Evolutionary conservation across 129 eudicot species (phyloP), one percentile per base, ranked within the genome.

Genomic region (Daucus carota): DNA sequence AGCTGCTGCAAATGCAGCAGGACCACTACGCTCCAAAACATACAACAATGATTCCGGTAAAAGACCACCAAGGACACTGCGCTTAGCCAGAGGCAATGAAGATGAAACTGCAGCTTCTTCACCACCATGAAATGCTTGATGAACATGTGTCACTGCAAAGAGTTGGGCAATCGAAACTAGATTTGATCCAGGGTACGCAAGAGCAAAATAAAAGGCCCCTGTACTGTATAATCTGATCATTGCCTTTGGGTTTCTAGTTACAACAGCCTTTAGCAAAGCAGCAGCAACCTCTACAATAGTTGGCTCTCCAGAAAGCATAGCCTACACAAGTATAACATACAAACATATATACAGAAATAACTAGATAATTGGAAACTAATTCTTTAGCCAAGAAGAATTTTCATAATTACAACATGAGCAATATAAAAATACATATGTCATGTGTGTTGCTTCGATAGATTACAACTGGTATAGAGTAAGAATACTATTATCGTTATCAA

Each of bases 61-160:
- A 79, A 94, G 97, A 65, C 99, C 99, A 40, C 99, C 99, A 52
- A 94, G 81, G 46, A 94, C 99, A 81, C 99, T 94, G 41, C 96
- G 92, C 77, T 94, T 94, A 34, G 99, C 99, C 81, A 94, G 81
- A 60, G 99, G 99, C 80, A 94, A 77, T 48, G 99, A 94, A 22
- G 99, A 89, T 62, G 99, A 89, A 78, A 94, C 97, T 69, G 99
- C 93, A 68, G 99, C 99, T 80, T 94, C 99, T 83, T 94, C 99
- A 57, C 99, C 99, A 29, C 99, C 99, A 83, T 94, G 99, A 82
- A 94, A 94, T 54, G 99, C 99, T 91, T 94, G 99, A 86, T 87
- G 86, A 69, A 86, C 93, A 82, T 92, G 98, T 38, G 96, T 92
- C 81, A 84, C 81, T 0, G 90, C 83, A 81, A 94, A 94, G 15